phyloP scores from a whole-genome alignment of 164 flowering plant species.

The Malania oleifera region DNA sequence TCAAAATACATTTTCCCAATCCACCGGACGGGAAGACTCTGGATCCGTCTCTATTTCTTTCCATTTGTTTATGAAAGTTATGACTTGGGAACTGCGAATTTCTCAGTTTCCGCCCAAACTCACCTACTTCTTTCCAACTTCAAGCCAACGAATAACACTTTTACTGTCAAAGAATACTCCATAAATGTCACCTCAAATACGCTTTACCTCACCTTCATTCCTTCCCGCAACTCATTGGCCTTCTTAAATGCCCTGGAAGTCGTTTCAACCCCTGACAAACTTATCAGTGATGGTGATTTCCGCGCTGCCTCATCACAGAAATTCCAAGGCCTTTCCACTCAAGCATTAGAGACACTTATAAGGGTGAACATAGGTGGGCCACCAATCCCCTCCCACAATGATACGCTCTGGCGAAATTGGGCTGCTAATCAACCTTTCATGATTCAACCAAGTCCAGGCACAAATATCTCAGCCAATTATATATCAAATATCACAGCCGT shows the following conservation, averaged over 20 bases:
- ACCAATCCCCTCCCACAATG: constrained; percentile 41
- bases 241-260: constrained; percentile 78
- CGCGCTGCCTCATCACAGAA: constrained; percentile 12
- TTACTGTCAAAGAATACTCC: constrained; percentile 46
- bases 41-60: constrained; percentile 73
- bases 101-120: constrained; percentile 46
- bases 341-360: constrained; percentile 55
- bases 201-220: constrained; percentile 50
- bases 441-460: constrained; percentile 16
- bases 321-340: constrained; percentile 31
- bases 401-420: constrained; percentile 80
- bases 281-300: constrained; percentile 44
- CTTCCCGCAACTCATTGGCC: constrained; percentile 52
- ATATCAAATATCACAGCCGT: constrained; percentile 41
- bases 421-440: constrained; percentile 46
- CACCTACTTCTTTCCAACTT: constrained; percentile 40
- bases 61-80: constrained; percentile 43
- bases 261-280: constrained; percentile 58
- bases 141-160: constrained; percentile 14
- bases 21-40: constrained; percentile 44
- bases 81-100: constrained; percentile 40
- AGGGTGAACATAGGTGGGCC: constrained; percentile 90
- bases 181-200: constrained; percentile 36
- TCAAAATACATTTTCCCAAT: constrained; percentile 48
- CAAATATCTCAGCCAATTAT: constrained; percentile 28